These are phyloP conservation scores for Acorus gramineus DNA, from an alignment of 106 monocot species.

Conservation along the genomic window DNA sequence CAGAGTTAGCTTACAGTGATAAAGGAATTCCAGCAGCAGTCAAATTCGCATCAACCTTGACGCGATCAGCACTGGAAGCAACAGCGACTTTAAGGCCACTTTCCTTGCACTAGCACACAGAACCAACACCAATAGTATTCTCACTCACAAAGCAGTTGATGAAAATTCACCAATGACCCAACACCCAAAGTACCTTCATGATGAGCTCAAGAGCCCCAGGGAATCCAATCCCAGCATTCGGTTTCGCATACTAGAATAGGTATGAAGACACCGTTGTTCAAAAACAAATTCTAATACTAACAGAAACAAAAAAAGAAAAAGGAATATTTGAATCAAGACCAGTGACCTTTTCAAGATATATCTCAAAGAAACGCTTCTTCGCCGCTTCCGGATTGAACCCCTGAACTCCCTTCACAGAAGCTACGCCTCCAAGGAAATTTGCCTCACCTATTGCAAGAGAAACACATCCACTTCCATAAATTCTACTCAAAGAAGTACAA, in stretches of 20 bases:
- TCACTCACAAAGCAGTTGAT: neutral
- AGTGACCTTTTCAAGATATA: slow-evolving; percentile 80
- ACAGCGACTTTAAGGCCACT: slow-evolving; percentile 90
- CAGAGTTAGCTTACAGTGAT: slow-evolving; percentile 40
- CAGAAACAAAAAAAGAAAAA: slow-evolving; percentile 5
- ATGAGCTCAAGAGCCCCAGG: slow-evolving; percentile 91
- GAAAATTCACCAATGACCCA: neutral
- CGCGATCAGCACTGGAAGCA: slow-evolving; percentile 89
- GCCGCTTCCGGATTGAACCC: slow-evolving; percentile 58
- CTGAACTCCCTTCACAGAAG: slow-evolving; percentile 53
- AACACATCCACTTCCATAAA: neutral
- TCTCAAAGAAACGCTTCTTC: slow-evolving; percentile 87
- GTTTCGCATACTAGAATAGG: slow-evolving; percentile 73
- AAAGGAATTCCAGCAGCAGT: slow-evolving; percentile 70
- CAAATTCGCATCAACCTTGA: slow-evolving; percentile 95
- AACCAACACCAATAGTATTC: neutral
- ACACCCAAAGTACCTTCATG: slow-evolving; percentile 40
- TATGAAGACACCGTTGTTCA: no score
- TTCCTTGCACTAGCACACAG: slow-evolving; percentile 51
- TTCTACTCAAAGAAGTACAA: no score
- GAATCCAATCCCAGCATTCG: slow-evolving; percentile 84
- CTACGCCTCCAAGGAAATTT: slow-evolving; percentile 93
- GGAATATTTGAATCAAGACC: neutral
- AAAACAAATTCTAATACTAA: no score
- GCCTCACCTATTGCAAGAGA: slow-evolving; percentile 50